Base-by-base conservation (phyloP, 2,329 filamentous ascomycete species). In the Aspergillus amoenus region DNA sequence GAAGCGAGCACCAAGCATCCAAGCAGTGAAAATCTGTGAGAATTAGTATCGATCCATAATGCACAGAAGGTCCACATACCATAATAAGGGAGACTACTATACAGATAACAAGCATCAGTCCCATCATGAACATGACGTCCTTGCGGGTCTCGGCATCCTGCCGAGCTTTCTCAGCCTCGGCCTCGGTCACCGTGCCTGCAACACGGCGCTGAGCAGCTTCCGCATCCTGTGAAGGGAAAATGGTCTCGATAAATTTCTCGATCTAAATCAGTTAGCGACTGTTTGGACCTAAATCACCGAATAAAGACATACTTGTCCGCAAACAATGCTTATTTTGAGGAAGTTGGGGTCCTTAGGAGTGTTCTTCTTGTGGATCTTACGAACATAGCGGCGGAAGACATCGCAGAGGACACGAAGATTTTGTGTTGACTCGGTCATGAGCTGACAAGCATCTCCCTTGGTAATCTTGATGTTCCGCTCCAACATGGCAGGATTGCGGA, bases 361-460 rank as follows among this genome's bases (percentile, higher is more conserved):
- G 75, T 97, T 97, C 84, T 94, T 97, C 80, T 89, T 87, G 70
- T 93, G 89, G 73, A 99, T 97, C 73, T 84, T 86, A 66, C 89
- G 86, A 8, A 85, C 81, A 68, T 95, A 96, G 66, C 77, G 81
- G 68, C 85, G 84, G 82, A 97, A 97, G 12, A 91, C 84, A 5
- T 91, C 87, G 72, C 90, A 96, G 4, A 96, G 85, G 1, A 90
- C 80, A 55, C 83, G 82, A 51, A 97, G 81, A 72, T 97, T 97
- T 72, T 97, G 93, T 6, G 93, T 96, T 11, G 91, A 95, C 68
- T 96, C 86, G 60, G 87, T 83, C 94, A 99, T 97, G 66, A 97
- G 81, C 65, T 88, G 82, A 74, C 94, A 97, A 39, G 94, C 93
- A 64, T 93, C 86, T 32, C 94, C 94, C 79, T 96, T 97, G 57